Evolutionary conservation across 2,329 filamentous ascomycete genomes (phyloP).

Genomic region (Ophiosphaerella herpotricha): DNA sequence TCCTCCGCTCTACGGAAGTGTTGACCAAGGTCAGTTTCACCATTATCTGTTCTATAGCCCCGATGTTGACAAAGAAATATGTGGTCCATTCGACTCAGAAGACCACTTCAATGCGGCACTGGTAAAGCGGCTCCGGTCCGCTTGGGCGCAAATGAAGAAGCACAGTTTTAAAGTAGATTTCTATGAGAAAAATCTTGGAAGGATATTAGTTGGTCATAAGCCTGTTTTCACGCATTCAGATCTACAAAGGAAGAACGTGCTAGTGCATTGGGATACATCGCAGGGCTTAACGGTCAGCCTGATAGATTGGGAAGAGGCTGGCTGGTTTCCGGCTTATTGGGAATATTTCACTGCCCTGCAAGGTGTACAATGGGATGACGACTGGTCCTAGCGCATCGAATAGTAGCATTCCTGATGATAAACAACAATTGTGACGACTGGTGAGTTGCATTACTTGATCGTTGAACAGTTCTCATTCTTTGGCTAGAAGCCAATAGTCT

Average conservation of each 20-base stretch:
- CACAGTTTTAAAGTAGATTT: constrained; percentile 9
- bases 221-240: constrained; percentile 12
- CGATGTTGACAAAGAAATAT: constrained; percentile 7
- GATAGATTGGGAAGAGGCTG: constrained; percentile 15
- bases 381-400: constrained; percentile 13
- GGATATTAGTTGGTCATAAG: constrained; percentile 5
- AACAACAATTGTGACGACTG: too few relatives aligned
- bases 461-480: too few relatives aligned
- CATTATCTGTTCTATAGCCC: constrained; percentile 11
- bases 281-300: constrained; percentile 7
- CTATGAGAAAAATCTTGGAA: constrained; percentile 12
- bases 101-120: constrained; percentile 11
- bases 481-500: too few relatives aligned
- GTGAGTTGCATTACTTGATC: too few relatives aligned
- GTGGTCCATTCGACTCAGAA: constrained; percentile 11
- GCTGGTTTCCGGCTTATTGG: constrained; percentile 17
- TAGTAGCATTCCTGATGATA: too few relatives aligned
- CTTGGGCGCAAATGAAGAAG: constrained; percentile 2
- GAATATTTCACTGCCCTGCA: constrained; percentile 12
- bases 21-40: constrained; percentile 7
- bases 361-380: constrained; percentile 14
- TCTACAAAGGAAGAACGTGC: constrained; percentile 15
- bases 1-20: constrained; percentile 9
- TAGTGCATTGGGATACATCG: constrained; percentile 5
- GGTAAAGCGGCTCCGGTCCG: constrained; percentile 4